Evolutionary conservation across 768 basidiomycete species (phyloP), one percentile per base, ranked within the genome.

Genomic region (Suillus variegatus): DNA sequence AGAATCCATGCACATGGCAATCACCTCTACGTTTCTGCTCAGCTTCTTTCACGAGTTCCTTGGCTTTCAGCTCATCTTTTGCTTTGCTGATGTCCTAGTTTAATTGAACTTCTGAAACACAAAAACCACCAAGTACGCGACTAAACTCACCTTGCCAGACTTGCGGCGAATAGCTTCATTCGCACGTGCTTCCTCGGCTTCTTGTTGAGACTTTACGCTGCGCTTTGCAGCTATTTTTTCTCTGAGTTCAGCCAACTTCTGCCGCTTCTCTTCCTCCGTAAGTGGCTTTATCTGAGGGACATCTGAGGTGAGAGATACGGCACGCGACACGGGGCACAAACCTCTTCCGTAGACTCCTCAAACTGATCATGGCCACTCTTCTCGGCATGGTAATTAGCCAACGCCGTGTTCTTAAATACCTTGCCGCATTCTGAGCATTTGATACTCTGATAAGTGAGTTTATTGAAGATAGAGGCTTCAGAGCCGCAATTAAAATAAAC

Each of bases 351-450:
- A 2, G 92, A 95, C 73, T 98, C 97, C 74, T 97, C 96, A 68
- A 98, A 99, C 69, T 95, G 89, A 76, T 94, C 90, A 74, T 99
- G 97, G 0, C 97, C 97, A 69, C 89, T 93, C 81, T 95, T 95
- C 77, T 96, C 94, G 0, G 95, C 96, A 71, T 97, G 96, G 76
- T 88, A 97, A 69, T 93, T 93, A 16, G 94, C 96, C 18, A 97
- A 81, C 3, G 92, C 93, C 0, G 92, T 90, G 70, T 93, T 95
- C 72, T 82, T 81, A 82, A 97, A 97, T 28, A 87, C 82, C 80
- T 97, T 97, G 66, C 89, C 87, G 75, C 95, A 97, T 71, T 91
- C 76, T 7, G 87, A 84, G 73, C 93, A 95, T 78, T 88, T 92
- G 80, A 95, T 92, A 73, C 90, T 93, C 91, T 93, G 60, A 28